These are phyloP conservation scores for Lactarius quietus DNA, from an alignment of 768 basidiomycete genomes.

Conservation along the genomic window DNA sequence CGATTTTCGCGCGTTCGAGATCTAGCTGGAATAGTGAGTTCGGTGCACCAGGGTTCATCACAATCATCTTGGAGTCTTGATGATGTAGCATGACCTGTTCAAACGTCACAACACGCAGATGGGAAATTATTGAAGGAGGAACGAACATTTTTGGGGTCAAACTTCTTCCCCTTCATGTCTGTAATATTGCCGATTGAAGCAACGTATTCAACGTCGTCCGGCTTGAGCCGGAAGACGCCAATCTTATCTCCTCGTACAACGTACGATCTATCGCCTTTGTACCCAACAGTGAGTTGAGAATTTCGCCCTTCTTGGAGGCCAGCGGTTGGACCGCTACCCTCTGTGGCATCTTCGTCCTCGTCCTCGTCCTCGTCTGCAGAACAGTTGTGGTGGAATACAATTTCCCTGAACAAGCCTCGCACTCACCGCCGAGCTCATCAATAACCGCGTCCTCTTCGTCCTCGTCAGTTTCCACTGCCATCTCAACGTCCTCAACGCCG, in stretches of 20 bases:
- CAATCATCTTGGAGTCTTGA: slow-evolving; percentile 92
- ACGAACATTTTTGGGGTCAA: slow-evolving; percentile 80
- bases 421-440: slow-evolving; percentile 63
- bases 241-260: slow-evolving; percentile 91
- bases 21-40: slow-evolving; percentile 88
- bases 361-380: slow-evolving; percentile 21
- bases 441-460: slow-evolving; percentile 74
- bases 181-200: slow-evolving; percentile 83
- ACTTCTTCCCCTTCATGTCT: slow-evolving; percentile 75
- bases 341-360: slow-evolving; percentile 26
- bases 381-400: background rate
- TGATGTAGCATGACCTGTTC: slow-evolving; percentile 91
- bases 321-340: slow-evolving; percentile 25
- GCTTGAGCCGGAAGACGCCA: slow-evolving; percentile 79
- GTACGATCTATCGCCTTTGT: slow-evolving; percentile 92
- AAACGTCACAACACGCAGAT: background rate
- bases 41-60: slow-evolving; percentile 79
- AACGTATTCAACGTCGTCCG: slow-evolving; percentile 74
- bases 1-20: slow-evolving; percentile 90
- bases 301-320: slow-evolving; percentile 63
- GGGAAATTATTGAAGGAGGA: slow-evolving; percentile 18
- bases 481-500: slow-evolving; percentile 79
- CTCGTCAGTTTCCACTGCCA: slow-evolving; percentile 69
- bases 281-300: slow-evolving; percentile 88
- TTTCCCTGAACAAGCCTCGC: slow-evolving; percentile 16